Conservation (phyloP, 805 yeast species). For the Cephaloascus fragrans region DNA sequence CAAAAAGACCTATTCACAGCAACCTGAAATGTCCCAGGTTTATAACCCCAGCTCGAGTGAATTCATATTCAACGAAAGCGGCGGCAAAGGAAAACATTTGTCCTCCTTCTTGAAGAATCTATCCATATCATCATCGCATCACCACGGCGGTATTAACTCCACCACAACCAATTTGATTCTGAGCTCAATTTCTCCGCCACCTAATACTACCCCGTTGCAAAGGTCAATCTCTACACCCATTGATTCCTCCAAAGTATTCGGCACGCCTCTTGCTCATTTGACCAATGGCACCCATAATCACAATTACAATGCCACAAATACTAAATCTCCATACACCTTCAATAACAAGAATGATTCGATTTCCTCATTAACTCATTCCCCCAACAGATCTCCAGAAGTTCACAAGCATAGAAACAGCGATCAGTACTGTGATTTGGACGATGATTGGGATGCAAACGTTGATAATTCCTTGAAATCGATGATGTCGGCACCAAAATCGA, state of each 20-base stretch:
- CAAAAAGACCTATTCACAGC: too few relatives aligned
- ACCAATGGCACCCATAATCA: conserved; percentile 1
- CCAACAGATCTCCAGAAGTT: conserved; percentile 1
- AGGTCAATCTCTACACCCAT: conserved; percentile 12
- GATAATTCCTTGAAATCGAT: conserved; percentile 22
- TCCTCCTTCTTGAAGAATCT: conserved; percentile 39
- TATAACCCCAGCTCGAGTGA: conserved; percentile 36
- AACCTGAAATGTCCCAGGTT: conserved; percentile 34
- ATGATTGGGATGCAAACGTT: conserved; percentile 80
- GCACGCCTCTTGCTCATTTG: neutral
- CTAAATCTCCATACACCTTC: neutral
- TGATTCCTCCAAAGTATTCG: conserved; percentile 4
- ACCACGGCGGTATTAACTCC: conserved; percentile 3
- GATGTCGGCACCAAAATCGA: conserved; percentile 7
- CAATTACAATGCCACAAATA: neutral
- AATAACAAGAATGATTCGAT: neutral
- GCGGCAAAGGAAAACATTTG: conserved; percentile 55
- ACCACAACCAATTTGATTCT: too few relatives aligned
- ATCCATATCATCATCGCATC: conserved; percentile 18
- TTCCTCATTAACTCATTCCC: conserved; percentile 2
- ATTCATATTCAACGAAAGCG: conserved; percentile 57
- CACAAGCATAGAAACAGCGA: conserved; percentile 6
- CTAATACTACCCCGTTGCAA: conserved; percentile 6
- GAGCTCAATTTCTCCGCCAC: conserved; percentile 18
- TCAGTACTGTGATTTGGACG: conserved; percentile 65